Evolutionary conservation across 2,329 filamentous ascomycete species (phyloP).

Genomic region (Hymenoscyphus albidus): DNA sequence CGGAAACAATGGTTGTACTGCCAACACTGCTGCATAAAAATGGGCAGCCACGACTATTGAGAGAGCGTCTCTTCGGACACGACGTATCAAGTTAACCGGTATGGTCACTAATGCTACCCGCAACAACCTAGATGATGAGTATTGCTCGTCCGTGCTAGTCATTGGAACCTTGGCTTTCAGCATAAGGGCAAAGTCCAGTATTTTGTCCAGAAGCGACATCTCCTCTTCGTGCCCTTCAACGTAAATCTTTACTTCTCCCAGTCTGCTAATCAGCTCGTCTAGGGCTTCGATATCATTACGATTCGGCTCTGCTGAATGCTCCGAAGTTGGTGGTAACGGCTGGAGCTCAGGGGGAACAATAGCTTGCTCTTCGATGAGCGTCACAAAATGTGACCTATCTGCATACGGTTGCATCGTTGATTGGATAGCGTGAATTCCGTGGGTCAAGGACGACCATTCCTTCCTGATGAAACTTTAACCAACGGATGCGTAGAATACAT

Average conservation of each 20-base stretch:
- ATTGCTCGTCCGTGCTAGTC: constrained; percentile 9
- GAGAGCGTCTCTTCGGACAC: constrained; percentile 7
- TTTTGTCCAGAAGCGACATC: constrained; percentile 4
- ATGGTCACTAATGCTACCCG: constrained; percentile 9
- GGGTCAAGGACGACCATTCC: constrained; percentile 15
- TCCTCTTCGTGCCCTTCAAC: constrained; percentile 5
- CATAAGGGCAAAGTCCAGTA: constrained; percentile 7
- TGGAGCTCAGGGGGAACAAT: constrained; percentile 5
- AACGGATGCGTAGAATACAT: not conserved
- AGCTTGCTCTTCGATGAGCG: constrained; percentile 11
- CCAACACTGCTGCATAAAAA: constrained; percentile 11
- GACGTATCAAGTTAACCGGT: constrained; percentile 2
- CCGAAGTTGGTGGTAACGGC: constrained; percentile 9
- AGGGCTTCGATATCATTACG: constrained; percentile 1
- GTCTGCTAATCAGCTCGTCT: constrained; percentile 5
- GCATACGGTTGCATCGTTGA: constrained; percentile 7
- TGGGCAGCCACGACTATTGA: constrained; percentile 9
- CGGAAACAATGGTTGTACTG: constrained; percentile 11
- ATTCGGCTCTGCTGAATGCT: constrained; percentile 4
- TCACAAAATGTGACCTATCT: constrained; percentile 9
- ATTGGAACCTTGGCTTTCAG: constrained; percentile 10
- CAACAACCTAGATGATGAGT: constrained; percentile 9
- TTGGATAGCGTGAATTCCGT: constrained; percentile 11
- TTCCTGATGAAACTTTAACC: constrained; percentile 8
- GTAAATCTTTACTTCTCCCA: constrained; percentile 7